A percentile compares a stretch with the other conserved stretches of the same genome.
Evolutionary conservation across 2,329 filamentous ascomycete genomes (phyloP).

Genomic region (Fusarium sp.): DNA sequence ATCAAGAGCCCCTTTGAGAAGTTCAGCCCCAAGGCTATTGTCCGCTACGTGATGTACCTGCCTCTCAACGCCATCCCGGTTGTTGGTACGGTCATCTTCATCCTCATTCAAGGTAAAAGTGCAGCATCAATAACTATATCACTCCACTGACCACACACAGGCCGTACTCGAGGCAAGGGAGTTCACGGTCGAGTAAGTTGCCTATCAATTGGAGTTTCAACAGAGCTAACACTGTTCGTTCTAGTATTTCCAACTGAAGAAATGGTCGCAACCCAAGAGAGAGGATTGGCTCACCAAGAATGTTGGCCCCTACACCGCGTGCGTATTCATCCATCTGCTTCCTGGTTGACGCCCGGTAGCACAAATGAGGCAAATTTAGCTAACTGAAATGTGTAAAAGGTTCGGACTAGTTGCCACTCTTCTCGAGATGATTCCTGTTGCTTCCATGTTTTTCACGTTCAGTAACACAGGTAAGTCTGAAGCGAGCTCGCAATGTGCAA

Average conservation of each 20-base stretch:
- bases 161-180: conserved; percentile 56
- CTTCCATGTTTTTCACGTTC: conserved; percentile 85
- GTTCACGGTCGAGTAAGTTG: conserved; percentile 65
- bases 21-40: conserved; percentile 68
- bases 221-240: conserved; percentile 1
- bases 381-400: conserved; percentile 55
- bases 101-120: conserved; percentile 73
- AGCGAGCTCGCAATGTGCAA: neutral
- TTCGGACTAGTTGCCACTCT: conserved; percentile 79
- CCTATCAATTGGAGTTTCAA: neutral
- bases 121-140: neutral
- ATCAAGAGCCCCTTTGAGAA: conserved; percentile 66
- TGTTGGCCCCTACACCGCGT: conserved; percentile 83
- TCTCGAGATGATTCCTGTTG: conserved; percentile 85
- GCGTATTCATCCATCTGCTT: conserved; percentile 49
- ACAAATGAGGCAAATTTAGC: conserved; percentile 1
- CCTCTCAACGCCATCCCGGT: conserved; percentile 94
- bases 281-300: conserved; percentile 76
- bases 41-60: conserved; percentile 85
- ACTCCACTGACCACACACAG: conserved; percentile 41
- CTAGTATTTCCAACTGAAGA: conserved; percentile 91
- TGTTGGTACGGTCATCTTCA: conserved; percentile 83
- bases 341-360: neutral
- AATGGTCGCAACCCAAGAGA: conserved; percentile 73
- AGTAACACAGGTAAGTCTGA: conserved; percentile 75